phyloP scores from a whole-genome alignment of 768 basidiomycete species.

The Dioszegia hungarica region DNA sequence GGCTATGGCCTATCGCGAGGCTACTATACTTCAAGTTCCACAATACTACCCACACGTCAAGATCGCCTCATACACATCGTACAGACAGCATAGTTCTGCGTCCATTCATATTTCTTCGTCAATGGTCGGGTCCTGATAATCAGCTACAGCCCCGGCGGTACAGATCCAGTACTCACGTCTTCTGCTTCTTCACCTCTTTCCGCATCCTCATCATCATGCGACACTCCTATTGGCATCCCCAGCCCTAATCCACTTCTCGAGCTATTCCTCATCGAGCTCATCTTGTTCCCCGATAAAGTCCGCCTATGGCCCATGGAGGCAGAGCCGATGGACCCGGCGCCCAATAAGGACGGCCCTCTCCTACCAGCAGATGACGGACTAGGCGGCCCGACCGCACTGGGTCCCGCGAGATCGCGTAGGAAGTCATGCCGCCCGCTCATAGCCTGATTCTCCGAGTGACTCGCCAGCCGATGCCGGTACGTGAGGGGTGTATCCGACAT shows the following conservation, averaged over 20 bases:
- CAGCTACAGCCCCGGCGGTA: too few relatives aligned
- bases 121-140: too few relatives aligned
- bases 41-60: too few relatives aligned
- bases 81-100: too few relatives aligned
- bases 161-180: too few relatives aligned
- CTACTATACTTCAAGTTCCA: too few relatives aligned
- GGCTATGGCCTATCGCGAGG: too few relatives aligned
- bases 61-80: too few relatives aligned
- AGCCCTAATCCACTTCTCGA: conserved; percentile 12
- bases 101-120: too few relatives aligned
- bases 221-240: conserved; percentile 8
- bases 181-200: neutral
- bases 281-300: conserved; percentile 14
- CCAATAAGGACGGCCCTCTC: neutral
- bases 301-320: neutral
- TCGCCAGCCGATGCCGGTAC: conserved; percentile 1
- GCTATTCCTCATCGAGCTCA: conserved; percentile 14
- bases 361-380: neutral
- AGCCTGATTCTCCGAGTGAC: neutral
- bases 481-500: conserved; percentile 9
- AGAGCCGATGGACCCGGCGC: neutral
- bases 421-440: conserved; percentile 7
- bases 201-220: neutral
- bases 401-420: conserved; percentile 9
- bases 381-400: neutral